Base-by-base conservation (phyloP, 2,329 filamentous ascomycete species). In the Drechslera avenae region DNA sequence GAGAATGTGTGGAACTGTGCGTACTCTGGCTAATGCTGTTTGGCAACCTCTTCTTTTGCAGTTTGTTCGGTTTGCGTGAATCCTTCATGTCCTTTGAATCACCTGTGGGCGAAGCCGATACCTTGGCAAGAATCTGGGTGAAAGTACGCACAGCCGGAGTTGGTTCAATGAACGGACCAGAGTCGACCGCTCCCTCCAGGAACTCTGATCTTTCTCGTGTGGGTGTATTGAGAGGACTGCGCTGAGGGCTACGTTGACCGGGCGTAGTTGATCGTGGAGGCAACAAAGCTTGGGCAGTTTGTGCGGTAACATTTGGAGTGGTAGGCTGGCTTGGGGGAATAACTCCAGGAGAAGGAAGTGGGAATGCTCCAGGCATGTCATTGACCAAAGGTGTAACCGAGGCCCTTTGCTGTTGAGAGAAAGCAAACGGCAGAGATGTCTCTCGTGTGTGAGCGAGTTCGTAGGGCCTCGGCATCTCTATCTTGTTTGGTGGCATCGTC, bases 1-100 rank as follows among this genome's bases (percentile, higher is more conserved):
- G 78, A 6, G 92, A 97, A 13, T 89, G 84, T 5, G 84, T 88
- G 13, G 94, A 97, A 68, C 92, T 97, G 58, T 96, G 91, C 0
- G 93, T 92, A 69, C 93, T 97, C 16, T 87, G 87, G 62, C 91
- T 92, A 17, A 88, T 76, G 66, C 89, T 87, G 0, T 89, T 87
- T 47, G 89, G 78, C n/a, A 86, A 82, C 74, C 56, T 59, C 54
- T 90, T 96, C 79, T 97, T 97, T 73, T 88, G 89, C 43, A 99
- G 78, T 74, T 97, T 96, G 67, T 96, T 97, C 0, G 91, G 90
- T 68, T 87, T 88, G 37, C 89, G 84, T 8, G 68, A 68, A 13
- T 66, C 63, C 43, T 62, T 61, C 7, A 67, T 68, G 4, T 66
- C 63, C 43, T 62, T 60, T 0, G 21, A 19, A 3, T 76, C 81